These are phyloP conservation scores for Penicillium maclennaniae DNA, from an alignment of 495 filamentous ascomycete species.

Conservation along the genomic window DNA sequence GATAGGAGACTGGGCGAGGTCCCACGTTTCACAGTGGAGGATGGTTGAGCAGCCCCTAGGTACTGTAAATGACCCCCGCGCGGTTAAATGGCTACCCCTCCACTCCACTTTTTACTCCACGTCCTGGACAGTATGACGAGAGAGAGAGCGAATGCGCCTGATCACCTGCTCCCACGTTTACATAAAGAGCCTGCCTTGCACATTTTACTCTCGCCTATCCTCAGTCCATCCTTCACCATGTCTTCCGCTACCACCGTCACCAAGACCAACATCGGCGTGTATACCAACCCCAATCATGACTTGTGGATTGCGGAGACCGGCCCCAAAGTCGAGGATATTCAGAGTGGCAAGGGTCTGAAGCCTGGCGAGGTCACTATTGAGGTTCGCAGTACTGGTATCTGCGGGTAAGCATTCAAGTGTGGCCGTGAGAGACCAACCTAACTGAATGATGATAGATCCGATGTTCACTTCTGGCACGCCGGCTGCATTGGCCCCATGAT, in stretches of 20 bases:
- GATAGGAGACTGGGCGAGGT: background rate
- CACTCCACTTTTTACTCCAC: slow-evolving; percentile 17
- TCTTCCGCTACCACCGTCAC: slow-evolving; percentile 36
- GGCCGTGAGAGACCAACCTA: background rate
- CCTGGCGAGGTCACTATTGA: slow-evolving; percentile 79
- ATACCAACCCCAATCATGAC: slow-evolving; percentile 87
- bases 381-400: slow-evolving; percentile 89
- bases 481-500: slow-evolving; percentile 95
- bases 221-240: slow-evolving; percentile 20
- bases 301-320: slow-evolving; percentile 80
- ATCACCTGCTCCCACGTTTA: slow-evolving; percentile 12
- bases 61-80: slow-evolving; percentile 20
- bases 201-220: slow-evolving; percentile 6
- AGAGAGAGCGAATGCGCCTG: background rate
- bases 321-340: slow-evolving; percentile 71
- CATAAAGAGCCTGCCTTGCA: slow-evolving; percentile 5
- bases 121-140: slow-evolving; percentile 7
- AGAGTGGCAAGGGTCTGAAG: slow-evolving; percentile 64
- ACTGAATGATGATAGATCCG: slow-evolving; percentile 56
- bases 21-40: background rate
- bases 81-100: slow-evolving; percentile 29
- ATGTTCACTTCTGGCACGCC: slow-evolving; percentile 94
- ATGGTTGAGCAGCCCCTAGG: slow-evolving; percentile 1
- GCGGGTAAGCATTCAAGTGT: slow-evolving; percentile 56
- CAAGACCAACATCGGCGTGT: slow-evolving; percentile 91